phyloP scores from a whole-genome alignment of 225 moss, liverwort and hornwort genomes.

The Bryoerythrophyllum caledonicum region DNA sequence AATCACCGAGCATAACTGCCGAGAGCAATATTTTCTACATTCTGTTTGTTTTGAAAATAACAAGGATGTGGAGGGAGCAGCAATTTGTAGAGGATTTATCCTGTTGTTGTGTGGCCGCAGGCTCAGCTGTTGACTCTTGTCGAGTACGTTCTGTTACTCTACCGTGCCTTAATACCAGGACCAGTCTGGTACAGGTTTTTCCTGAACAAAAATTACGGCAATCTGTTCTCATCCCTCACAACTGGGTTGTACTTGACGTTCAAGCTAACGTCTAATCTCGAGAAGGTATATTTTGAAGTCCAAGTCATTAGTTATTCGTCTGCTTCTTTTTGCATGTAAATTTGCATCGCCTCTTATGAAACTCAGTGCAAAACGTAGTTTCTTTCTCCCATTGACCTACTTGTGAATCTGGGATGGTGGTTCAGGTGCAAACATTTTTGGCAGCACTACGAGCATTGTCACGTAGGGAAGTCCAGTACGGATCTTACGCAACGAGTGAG shows the following conservation, averaged over 20 bases:
- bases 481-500: constrained; percentile 89
- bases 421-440: constrained; percentile 85
- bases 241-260: constrained; percentile 95
- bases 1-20: neutral
- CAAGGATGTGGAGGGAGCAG: neutral
- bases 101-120: constrained; percentile 48
- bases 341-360: neutral
- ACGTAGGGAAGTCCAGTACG: constrained; percentile 90
- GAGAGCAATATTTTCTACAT: neutral
- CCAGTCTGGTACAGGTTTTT: constrained; percentile 97
- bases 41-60: neutral
- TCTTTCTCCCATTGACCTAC: neutral
- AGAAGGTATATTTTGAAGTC: constrained; percentile 62
- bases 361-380: neutral
- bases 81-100: constrained; percentile 4
- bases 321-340: constrained; percentile 3
- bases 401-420: constrained; percentile 25
- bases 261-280: constrained; percentile 90
- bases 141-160: constrained; percentile 79
- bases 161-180: constrained; percentile 87
- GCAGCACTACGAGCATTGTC: constrained; percentile 86
- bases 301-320: neutral
- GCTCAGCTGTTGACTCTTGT: constrained; percentile 92
- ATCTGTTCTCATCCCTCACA: constrained; percentile 87
- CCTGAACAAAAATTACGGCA: constrained; percentile 88